These are phyloP conservation scores for Didymella pinodella DNA, from an alignment of 2,329 filamentous ascomycete species.

Conservation along the genomic window DNA sequence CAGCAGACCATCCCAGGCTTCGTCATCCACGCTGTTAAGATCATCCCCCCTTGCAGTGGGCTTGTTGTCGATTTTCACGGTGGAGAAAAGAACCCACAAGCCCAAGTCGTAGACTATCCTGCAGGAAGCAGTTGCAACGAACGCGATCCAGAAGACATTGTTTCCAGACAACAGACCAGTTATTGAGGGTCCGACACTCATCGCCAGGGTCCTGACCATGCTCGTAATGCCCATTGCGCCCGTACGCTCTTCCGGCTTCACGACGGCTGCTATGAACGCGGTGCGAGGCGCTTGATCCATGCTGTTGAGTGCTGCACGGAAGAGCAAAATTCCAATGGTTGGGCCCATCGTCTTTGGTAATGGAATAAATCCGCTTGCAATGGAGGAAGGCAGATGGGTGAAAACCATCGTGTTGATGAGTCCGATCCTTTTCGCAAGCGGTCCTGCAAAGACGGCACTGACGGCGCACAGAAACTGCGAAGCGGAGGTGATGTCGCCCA, in stretches of 20 bases:
- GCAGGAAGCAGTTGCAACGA: conserved; percentile 47
- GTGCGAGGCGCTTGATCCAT: conserved; percentile 74
- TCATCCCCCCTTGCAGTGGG: conserved; percentile 28
- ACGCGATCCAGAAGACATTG: conserved; percentile 50
- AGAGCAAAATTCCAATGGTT: conserved; percentile 64
- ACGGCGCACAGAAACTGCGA: conserved; percentile 60
- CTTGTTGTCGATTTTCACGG: conserved; percentile 41
- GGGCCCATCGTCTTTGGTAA: conserved; percentile 60
- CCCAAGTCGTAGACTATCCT: conserved; percentile 50
- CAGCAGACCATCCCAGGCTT: conserved; percentile 43
- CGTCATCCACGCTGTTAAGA: conserved; percentile 36
- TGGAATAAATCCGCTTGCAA: conserved; percentile 64
- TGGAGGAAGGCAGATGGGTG: conserved; percentile 66
- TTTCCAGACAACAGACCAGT: conserved; percentile 49
- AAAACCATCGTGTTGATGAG: conserved; percentile 65
- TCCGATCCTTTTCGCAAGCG: conserved; percentile 65
- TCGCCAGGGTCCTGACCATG: conserved; percentile 67
- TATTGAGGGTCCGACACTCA: conserved; percentile 55
- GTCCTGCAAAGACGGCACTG: conserved; percentile 65
- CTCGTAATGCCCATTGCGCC: conserved; percentile 74
- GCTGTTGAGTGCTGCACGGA: conserved; percentile 69
- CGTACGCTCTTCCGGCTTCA: conserved; percentile 70
- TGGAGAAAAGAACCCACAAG: conserved; percentile 50
- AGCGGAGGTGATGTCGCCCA: conserved; percentile 66
- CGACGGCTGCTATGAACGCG: conserved; percentile 72